Evolutionary conservation across 2,329 filamentous ascomycete genomes (phyloP).

Genomic region (Nemania sp.): DNA sequence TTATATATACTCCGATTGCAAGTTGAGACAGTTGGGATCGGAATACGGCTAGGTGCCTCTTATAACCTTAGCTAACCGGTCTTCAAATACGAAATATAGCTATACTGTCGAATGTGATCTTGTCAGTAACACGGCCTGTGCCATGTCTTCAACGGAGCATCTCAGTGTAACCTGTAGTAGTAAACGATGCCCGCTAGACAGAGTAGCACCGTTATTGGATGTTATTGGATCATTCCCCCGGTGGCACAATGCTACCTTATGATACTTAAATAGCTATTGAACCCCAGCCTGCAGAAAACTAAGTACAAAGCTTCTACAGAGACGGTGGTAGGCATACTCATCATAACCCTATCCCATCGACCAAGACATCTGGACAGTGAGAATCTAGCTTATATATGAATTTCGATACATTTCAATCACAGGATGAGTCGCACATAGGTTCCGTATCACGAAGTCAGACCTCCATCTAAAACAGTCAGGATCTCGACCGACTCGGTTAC

Average conservation of each 20-base stretch:
- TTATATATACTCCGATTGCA: not conserved
- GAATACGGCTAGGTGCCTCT: not conserved
- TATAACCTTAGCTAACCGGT: not conserved
- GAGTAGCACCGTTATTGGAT: not conserved
- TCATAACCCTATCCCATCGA: constrained; percentile 3
- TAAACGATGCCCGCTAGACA: constrained; percentile 1
- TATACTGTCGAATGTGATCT: not conserved
- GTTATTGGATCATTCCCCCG: not conserved
- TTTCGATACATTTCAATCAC: not conserved
- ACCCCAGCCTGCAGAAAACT: not conserved
- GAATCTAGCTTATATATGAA: not conserved
- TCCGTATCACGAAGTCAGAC: not conserved
- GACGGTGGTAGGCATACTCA: not conserved
- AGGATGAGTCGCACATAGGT: not conserved
- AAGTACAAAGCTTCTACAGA: constrained; percentile 1
- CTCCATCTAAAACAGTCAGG: not conserved
- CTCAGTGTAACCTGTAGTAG: constrained; percentile 1
- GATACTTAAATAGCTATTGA: constrained; percentile 16
- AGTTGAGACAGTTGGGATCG: constrained; percentile 1
- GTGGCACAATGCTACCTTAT: constrained; percentile 8
- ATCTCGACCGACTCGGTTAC: not conserved
- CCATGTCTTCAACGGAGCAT: constrained; percentile 8
- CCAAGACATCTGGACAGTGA: not conserved
- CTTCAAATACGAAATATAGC: constrained; percentile 7
- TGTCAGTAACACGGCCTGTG: not conserved